Evolutionary conservation across 2,329 filamentous ascomycete genomes (phyloP).

Genomic region (Aspergillus sp.): DNA sequence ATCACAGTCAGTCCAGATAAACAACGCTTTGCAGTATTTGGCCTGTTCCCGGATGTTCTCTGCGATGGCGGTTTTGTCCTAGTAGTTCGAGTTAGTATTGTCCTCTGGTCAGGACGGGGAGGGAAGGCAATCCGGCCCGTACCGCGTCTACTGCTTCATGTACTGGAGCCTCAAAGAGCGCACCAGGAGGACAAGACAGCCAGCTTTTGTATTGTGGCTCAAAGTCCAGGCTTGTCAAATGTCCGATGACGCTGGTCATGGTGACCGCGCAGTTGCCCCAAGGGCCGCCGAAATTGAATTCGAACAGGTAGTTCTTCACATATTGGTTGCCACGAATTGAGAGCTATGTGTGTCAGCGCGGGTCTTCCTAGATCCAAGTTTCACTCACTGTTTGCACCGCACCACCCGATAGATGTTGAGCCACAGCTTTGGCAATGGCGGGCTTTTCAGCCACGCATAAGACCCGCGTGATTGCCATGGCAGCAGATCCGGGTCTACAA

Average conservation of each 20-base stretch:
- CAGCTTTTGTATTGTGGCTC: constrained; percentile 71
- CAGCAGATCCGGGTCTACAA: not conserved
- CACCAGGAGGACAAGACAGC: constrained; percentile 74
- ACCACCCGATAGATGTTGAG: constrained; percentile 82
- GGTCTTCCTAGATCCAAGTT: not conserved
- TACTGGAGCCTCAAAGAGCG: constrained; percentile 79
- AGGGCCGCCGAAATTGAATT: constrained; percentile 76
- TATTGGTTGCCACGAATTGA: constrained; percentile 68
- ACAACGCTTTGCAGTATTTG: constrained; percentile 67
- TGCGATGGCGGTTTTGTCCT: constrained; percentile 79
- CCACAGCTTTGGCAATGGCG: constrained; percentile 92
- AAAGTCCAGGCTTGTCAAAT: constrained; percentile 82
- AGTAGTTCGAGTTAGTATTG: not conserved
- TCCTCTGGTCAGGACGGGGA: not conserved
- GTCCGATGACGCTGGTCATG: constrained; percentile 91
- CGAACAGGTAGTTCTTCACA: constrained; percentile 92
- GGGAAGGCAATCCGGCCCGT: constrained; percentile 20
- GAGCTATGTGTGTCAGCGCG: constrained; percentile 51
- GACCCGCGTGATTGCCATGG: constrained; percentile 46
- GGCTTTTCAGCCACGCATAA: constrained; percentile 85
- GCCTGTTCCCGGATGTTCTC: constrained; percentile 83
- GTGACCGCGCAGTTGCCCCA: constrained; percentile 84
- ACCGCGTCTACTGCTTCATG: constrained; percentile 66
- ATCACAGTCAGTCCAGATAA: constrained; percentile 99
- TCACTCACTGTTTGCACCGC: constrained; percentile 64